Percentiles rank a stretch among this genome's conserved stretches.
Evolutionary conservation across 441 rosid species (phyloP).

Genomic region (Viola pubescens): DNA sequence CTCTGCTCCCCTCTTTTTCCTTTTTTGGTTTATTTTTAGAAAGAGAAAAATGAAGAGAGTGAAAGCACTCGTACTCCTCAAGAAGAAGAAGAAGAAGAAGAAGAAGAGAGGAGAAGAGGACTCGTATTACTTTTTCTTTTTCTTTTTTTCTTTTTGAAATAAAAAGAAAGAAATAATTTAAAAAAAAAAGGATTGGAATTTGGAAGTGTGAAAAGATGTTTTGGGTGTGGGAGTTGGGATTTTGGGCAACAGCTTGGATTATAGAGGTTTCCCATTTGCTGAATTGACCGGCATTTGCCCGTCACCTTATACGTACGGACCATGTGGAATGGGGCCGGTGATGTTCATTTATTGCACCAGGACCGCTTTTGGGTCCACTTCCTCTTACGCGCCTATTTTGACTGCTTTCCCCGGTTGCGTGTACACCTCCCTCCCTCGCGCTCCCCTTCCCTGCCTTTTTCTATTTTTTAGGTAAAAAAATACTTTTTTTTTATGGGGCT

Average conservation of each 20-base stretch:
- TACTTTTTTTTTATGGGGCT: neutral
- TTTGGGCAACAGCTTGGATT: constrained; percentile 68
- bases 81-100: neutral
- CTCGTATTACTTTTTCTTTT: neutral
- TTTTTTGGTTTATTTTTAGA: neutral
- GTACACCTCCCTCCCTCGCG: constrained; percentile 1
- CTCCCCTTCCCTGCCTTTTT: neutral
- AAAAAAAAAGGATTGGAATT: neutral
- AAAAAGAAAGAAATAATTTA: constrained; percentile 2
- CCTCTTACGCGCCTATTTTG: constrained; percentile 33
- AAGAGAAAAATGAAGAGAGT: too few species aligned
- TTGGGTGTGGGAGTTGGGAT: constrained; percentile 21
- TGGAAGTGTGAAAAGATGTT: constrained; percentile 40
- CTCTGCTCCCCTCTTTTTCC: constrained; percentile 3
- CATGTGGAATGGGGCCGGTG: constrained; percentile 33
- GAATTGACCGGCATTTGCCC: constrained; percentile 53
- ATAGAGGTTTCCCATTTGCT: constrained; percentile 46
- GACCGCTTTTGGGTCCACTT: constrained; percentile 26
- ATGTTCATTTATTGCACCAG: constrained; percentile 39
- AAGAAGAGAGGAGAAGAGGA: constrained; percentile 7
- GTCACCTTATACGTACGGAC: constrained; percentile 35
- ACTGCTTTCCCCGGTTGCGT: constrained; percentile 45
- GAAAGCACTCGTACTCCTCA: neutral
- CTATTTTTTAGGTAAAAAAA: constrained; percentile 4
- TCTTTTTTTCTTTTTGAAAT: neutral